A percentile compares a stretch with the other conserved stretches of the same genome.
phyloP scores from a whole-genome alignment of 2,329 filamentous ascomycete species.

The Colletotrichum abscissum region DNA sequence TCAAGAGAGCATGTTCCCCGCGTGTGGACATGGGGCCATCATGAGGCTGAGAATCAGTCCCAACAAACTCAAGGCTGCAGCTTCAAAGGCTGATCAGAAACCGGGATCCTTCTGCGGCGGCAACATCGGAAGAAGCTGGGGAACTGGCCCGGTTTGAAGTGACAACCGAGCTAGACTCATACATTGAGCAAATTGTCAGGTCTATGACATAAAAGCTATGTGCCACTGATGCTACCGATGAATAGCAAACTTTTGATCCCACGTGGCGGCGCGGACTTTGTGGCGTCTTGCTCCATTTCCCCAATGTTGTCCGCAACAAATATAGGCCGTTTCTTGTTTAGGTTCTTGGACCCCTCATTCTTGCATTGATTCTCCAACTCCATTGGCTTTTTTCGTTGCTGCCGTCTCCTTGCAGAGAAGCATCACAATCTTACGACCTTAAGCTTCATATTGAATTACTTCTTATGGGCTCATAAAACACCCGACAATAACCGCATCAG shows the following conservation, averaged over 20 bases:
- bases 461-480: constrained; percentile 6
- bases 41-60: constrained; percentile 34
- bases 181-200: not conserved
- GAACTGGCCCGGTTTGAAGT: constrained; percentile 33
- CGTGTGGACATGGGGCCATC: not conserved
- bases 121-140: constrained; percentile 33
- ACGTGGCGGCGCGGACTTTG: constrained; percentile 23
- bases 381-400: constrained; percentile 11
- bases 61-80: constrained; percentile 35
- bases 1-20: constrained; percentile 24
- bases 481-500: constrained; percentile 11
- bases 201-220: constrained; percentile 19
- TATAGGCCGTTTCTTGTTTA: constrained; percentile 9
- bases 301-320: not conserved
- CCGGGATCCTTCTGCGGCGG: constrained; percentile 22
- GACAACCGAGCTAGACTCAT: constrained; percentile 28
- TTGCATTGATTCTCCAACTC: constrained; percentile 25
- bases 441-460: constrained; percentile 1
- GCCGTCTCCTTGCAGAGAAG: not conserved
- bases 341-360: constrained; percentile 17
- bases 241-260: constrained; percentile 18
- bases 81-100: constrained; percentile 23
- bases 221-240: constrained; percentile 16
- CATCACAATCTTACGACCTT: not conserved
- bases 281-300: constrained; percentile 10